These are phyloP conservation scores for Neostapfia colusana DNA, from an alignment of 176 grass and related monocot species.

Conservation along the genomic window DNA sequence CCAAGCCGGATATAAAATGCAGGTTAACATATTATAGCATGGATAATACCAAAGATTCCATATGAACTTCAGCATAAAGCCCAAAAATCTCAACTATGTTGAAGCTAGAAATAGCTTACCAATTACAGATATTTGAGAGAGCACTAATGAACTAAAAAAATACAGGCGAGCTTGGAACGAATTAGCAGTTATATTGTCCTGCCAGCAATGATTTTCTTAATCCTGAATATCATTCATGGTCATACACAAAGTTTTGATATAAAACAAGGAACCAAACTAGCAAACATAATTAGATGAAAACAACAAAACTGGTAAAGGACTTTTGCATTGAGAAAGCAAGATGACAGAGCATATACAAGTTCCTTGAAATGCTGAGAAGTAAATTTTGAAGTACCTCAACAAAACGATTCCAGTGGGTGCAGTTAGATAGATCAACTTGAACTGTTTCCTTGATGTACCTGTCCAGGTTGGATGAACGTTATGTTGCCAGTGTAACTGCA, in stretches of 20 bases:
- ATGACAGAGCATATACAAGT: too few species aligned
- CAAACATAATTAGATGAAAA: too few species aligned
- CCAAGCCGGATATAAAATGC: background rate
- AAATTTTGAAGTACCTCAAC: constrained; percentile 67
- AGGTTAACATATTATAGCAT: background rate
- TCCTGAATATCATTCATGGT: too few species aligned
- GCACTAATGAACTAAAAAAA: constrained; percentile 3
- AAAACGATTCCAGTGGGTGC: constrained; percentile 90
- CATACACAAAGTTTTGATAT: too few species aligned
- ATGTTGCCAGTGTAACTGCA: constrained; percentile 30
- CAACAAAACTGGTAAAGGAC: too few species aligned
- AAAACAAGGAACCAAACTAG: too few species aligned
- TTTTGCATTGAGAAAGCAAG: too few species aligned
- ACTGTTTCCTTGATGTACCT: constrained; percentile 81
- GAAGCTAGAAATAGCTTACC: background rate
- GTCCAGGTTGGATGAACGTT: constrained; percentile 27
- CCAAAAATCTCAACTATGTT: background rate
- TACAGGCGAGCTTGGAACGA: background rate
- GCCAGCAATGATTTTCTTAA: too few species aligned
- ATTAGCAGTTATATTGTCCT: too few species aligned
- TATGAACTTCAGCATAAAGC: background rate
- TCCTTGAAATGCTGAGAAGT: background rate
- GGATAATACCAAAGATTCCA: background rate
- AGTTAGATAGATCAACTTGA: constrained; percentile 81
- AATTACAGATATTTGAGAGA: constrained; percentile 7